Base-by-base conservation (phyloP, 2,329 filamentous ascomycete genomes). In the Camillea tinctor region DNA sequence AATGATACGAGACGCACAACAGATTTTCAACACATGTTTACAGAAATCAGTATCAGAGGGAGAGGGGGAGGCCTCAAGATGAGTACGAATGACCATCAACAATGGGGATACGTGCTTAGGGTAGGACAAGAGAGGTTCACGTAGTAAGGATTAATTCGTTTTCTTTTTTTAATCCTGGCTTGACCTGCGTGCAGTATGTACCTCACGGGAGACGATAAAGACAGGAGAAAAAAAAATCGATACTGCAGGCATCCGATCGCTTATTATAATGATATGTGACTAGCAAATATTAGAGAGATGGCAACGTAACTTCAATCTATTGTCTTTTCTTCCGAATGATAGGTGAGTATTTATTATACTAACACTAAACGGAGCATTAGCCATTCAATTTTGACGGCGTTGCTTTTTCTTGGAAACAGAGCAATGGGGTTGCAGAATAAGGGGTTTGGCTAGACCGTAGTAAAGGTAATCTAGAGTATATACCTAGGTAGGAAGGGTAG, bases 1-100 rank as follows among this genome's bases (percentile, higher is more conserved):
- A n/a, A 21, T 50, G 59, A 58, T 58, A 55, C 52, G 57, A 30
- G 58, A 55, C 59, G 36, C 3, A 15, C 36, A 11, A 44, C 36
- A 44, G 36, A 44, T 44, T 17, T 44, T 4, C 52, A 44, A 23
- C 23, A 21, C 24, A 51, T 15, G 23, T 53, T 44, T n/a, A 40
- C 24, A n/a, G 13, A 30, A 30, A 9, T 11, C 26, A 11, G 26
- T n/a, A n/a, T n/a, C n/a, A 30, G 26, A 11, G 26, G 26, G 26
- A 11, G 26, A 11, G 26, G 8, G 26, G 26, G 26, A 30, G 6
- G 26, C 26, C 26, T 30, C 26, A 7, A 30, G 26, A 30, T 30
- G 26, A 30, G 8, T 7, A 30, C 26, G 26, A 11, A 30, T n/a
- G 26, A 30, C 26, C 7, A 15, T 44, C 36, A n/a, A 15, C 5